Conservation (phyloP, 805 yeast genomes). For the Saturnispora kantuleensis region DNA sequence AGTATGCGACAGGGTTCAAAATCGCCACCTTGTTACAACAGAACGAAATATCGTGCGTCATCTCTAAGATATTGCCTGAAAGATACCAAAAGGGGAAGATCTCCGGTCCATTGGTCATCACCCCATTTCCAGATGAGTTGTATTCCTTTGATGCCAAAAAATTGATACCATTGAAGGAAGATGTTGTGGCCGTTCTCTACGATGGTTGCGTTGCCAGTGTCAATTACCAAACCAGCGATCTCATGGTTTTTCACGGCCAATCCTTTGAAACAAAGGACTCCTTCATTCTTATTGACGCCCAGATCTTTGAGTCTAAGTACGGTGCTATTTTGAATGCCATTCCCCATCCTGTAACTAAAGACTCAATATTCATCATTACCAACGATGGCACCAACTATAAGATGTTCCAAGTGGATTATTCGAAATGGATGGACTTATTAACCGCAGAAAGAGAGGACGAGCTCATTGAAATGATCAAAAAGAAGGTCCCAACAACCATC, state of each 20-base stretch:
- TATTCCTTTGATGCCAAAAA: conserved; percentile 36
- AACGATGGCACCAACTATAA: conserved; percentile 11
- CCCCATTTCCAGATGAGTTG: conserved; percentile 45
- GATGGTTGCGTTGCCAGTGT: conserved; percentile 16
- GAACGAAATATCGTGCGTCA: conserved; percentile 1
- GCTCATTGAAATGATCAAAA: conserved; percentile 12
- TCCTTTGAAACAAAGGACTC: conserved; percentile 5
- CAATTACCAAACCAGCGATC: conserved; percentile 16
- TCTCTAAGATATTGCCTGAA: conserved; percentile 13
- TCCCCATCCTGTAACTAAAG: conserved; percentile 16
- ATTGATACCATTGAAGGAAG: conserved; percentile 19
- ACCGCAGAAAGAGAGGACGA: conserved; percentile 13
- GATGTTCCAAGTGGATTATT: conserved; percentile 22
- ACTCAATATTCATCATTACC: conserved; percentile 15
- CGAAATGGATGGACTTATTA: conserved; percentile 20
- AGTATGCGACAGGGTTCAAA: conserved; percentile 17
- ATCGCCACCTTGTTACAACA: conserved; percentile 18
- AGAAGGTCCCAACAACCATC: conserved; percentile 18
- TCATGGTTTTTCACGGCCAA: conserved; percentile 20
- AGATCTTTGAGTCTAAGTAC: conserved; percentile 5
- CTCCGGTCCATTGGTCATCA: conserved; percentile 42
- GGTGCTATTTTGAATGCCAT: conserved; percentile 11
- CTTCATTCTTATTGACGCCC: conserved; percentile 11
- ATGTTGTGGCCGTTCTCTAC: conserved; percentile 17
- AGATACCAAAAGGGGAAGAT: conserved; percentile 17